Conservation (phyloP, 2,329 filamentous ascomycete genomes). For the Sclerotinia trifoliorum region DNA sequence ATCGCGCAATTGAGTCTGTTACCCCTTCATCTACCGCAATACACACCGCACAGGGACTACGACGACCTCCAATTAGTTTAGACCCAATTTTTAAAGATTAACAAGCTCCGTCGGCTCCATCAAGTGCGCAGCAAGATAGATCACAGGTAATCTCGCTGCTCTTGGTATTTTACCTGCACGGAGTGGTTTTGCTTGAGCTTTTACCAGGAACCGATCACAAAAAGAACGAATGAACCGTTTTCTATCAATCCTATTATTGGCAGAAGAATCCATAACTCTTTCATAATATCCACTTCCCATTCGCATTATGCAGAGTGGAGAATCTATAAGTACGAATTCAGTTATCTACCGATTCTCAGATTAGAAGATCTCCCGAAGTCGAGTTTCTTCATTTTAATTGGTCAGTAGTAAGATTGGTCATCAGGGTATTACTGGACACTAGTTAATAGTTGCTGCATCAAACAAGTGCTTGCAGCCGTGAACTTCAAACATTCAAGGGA, state of each 20-base stretch:
- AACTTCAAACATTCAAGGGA: neutral
- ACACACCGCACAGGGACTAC: neutral
- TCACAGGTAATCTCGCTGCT: neutral
- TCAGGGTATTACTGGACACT: neutral
- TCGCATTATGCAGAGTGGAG: slow-evolving; percentile 5
- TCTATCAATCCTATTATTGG: slow-evolving; percentile 8
- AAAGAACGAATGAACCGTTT: neutral
- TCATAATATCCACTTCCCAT: slow-evolving; percentile 1
- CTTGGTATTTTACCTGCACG: neutral
- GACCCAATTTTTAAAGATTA: slow-evolving; percentile 15
- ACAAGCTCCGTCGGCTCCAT: neutral
- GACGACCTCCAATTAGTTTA: neutral
- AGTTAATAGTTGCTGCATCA: neutral
- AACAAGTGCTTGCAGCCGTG: neutral
- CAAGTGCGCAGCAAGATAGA: neutral
- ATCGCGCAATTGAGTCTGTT: slow-evolving; percentile 17
- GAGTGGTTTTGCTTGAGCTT: neutral
- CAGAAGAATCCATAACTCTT: neutral
- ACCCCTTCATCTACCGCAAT: slow-evolving; percentile 9
- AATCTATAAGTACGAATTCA: neutral
- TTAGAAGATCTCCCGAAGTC: slow-evolving; percentile 18
- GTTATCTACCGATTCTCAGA: neutral
- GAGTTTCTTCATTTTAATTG: slow-evolving; percentile 5
- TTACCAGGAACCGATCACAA: neutral
- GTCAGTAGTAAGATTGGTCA: slow-evolving; percentile 19